Evolutionary conservation across 345 rosid species (phyloP).

Genomic region (Bruguiera gymnorhiza): DNA sequence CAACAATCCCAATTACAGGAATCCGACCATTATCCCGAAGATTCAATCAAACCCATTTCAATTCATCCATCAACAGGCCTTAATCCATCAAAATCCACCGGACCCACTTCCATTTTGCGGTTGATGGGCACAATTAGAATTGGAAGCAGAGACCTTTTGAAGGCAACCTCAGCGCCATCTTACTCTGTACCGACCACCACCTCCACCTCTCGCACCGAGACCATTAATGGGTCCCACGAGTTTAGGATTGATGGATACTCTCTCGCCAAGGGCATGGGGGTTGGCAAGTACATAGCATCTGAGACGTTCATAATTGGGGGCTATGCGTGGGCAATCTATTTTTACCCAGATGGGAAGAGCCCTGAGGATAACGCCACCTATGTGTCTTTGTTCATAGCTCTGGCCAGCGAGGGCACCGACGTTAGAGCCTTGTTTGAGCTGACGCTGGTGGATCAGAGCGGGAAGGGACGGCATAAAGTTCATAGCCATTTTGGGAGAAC

Average conservation of each 20-base stretch:
- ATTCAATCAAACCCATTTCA: conserved; percentile 8
- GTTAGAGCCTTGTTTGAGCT: conserved; percentile 73
- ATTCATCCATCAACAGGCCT: background rate
- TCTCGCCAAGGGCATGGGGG: conserved; percentile 60
- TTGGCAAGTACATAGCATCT: conserved; percentile 59
- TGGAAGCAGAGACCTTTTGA: conserved; percentile 32
- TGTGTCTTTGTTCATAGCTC: conserved; percentile 63
- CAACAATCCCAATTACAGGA: background rate
- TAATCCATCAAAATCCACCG: background rate
- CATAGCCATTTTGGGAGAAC: conserved; percentile 76
- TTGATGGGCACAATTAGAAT: conserved; percentile 64
- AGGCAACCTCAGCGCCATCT: conserved; percentile 34
- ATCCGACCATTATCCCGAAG: background rate
- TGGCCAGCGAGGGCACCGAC: conserved; percentile 68
- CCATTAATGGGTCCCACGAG: conserved; percentile 68
- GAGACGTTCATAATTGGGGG: conserved; percentile 67
- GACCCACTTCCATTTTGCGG: conserved; percentile 12
- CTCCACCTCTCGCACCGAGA: conserved; percentile 42
- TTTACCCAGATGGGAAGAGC: conserved; percentile 83
- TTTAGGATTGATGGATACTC: conserved; percentile 65
- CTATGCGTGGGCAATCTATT: conserved; percentile 67
- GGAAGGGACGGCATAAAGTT: conserved; percentile 62
- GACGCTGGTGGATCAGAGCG: conserved; percentile 72
- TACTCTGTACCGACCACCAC: conserved; percentile 23
- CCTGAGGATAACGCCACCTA: conserved; percentile 56